Evolutionary conservation across 768 basidiomycete species (phyloP), one percentile per base, ranked within the genome.

Genomic region (Daedalea quercina): DNA sequence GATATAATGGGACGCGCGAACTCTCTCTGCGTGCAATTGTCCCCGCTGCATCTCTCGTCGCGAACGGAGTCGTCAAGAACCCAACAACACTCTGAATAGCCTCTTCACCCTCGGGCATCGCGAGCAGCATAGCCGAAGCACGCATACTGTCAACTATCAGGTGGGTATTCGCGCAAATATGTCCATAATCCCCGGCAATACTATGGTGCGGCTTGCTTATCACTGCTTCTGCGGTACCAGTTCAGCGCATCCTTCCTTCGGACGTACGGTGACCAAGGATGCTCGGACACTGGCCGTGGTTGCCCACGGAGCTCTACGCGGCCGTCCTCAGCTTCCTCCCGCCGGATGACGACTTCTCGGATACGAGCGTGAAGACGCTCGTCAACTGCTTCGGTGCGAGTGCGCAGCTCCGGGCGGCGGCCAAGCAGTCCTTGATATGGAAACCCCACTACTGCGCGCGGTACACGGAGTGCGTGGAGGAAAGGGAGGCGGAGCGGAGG

Each of bases 401-500:
- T 56, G 63, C 67, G 0, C 53, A 70, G 19, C 64, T 81, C n/a
- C 68, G 69, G 24, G 71, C 72, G 51, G 81, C 76, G 4, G 76
- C 77, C 2, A 68, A 65, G 13, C 22, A 71, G 1, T 51, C 73
- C 0, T 50, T 59, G 3, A 50, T 84, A 31, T 85, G 83, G 83
- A 68, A 77, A 57, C 60, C 71, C 0, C 79, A 80, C 50, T 85
- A 83, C 61, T 67, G 56, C 24, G 64, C 50, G 26, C 76, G 80
- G 11, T 85, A 81, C 62, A 67, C 64, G 3, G 68, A 78, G 57
- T 68, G 64, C 57, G 66, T 72, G 44, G 60, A 68, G 15, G 56
- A 49, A 17, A 63, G 59, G 0, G 79, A 84, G 58, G 55, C 54
- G 23, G 60, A 57, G 37, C 71, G 77, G 31, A 65, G 50, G 44